Evolutionary conservation across 129 eudicot species (phyloP), one percentile per base, ranked within the genome.

Genomic region (Centella asiatica): DNA sequence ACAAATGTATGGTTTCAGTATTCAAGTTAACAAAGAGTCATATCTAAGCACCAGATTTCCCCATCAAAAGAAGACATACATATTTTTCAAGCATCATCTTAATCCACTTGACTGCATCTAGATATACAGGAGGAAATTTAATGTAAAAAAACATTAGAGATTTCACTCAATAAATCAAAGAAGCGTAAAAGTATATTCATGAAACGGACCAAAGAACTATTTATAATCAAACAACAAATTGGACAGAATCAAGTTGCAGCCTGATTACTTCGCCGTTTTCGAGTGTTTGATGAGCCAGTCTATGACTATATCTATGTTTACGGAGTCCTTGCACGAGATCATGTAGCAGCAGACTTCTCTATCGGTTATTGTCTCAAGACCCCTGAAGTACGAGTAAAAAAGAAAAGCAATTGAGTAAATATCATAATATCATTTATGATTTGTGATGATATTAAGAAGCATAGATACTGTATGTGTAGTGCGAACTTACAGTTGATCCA

Each of bases 231-330:
- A n/a, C n/a, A n/a, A n/a, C n/a, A n/a, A n/a, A n/a, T n/a, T n/a
- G n/a, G n/a, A n/a, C n/a, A 28, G 7, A 22, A 57, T 33, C 28
- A n/a, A 46, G 42, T 4, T 22, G 62, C 29, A 24, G 54, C 31
- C 17, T 13, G 50, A 29, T 81, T 73, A 88, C 57, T 76, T 81
- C 33, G 84, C 94, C 12, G 77, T 71, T 73, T 77, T 90, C 1
- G 97, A 86, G 71, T 83, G 97, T 69, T 86, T 83, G 36, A 90
- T 79, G 48, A 90, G 97, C 97, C 97, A 90, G 65, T 86, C 83
- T 19, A 90, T 78, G 74, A 86, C 95, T 26, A 62, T 65, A 68
- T 86, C 97, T 22, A 90, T 86, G 93, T 90, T 90, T 29, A 75
- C 66, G 3, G 89, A 80, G n/a, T 89, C 85, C 83, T 89, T 89